Base-by-base conservation (phyloP, 2,329 filamentous ascomycete species). In the Botrytis fabae region DNA sequence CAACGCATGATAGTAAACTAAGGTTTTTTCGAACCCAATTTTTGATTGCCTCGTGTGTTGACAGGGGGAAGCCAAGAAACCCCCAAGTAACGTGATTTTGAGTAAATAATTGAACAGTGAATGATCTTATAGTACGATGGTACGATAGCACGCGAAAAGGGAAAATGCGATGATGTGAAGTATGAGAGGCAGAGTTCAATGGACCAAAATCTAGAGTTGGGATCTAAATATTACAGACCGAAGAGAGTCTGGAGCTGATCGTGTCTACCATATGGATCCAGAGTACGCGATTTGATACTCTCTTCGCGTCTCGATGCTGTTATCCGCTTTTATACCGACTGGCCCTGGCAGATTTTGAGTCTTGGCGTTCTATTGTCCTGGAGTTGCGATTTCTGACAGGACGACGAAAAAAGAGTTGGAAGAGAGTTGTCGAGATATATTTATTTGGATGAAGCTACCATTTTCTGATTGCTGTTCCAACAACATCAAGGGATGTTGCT, bases 251-350 rank as follows among this genome's bases (percentile, higher is more conserved):
- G 46, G 12, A 63, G 38, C 28, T 65, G 62, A 22, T 65, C 28
- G 42, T 35, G 44, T 40, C 22, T 16, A 25, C 35, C 12, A 14
- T n/a, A 35, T 62, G 38, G 32, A 4, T 20, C 22, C 14, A 18
- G 51, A 57, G 51, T 66, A 54, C 64, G 46, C 32, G 46, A 66
- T 54, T 28, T 66, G 46, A 38, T n/a, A n/a, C 64, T 66, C 64
- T 51, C 12, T 40, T 66, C 63, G 46, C 35, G 64, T 66, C 64
- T 66, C 32, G 46, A 40, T 66, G 46, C 35, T 22, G 35, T 25
- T 66, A 66, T 48, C 42, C 38, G 28, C 40, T 18, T n/a, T 66
- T 22, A 40, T 40, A 28, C 5, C 18, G n/a, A 57, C n/a, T 18
- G n/a, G 51, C 51, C 51, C 51, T 28, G 51, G 51, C n/a, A 32